Conservation (phyloP, 148 eudicot species). For the Chenopodium suecicum region DNA sequence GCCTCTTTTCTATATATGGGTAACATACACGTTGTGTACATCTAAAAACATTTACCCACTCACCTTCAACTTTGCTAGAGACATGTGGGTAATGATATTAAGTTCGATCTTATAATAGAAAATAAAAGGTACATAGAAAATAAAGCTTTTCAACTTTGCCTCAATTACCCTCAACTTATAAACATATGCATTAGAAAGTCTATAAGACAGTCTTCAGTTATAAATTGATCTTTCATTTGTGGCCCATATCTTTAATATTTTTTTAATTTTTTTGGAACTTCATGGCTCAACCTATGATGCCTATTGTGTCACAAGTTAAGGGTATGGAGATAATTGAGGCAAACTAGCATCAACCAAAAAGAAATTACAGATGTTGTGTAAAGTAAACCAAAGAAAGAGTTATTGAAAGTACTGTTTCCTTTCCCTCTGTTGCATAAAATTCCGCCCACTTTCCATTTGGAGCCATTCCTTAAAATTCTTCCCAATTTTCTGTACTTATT, state of each 20-base stretch:
- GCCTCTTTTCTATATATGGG: background rate
- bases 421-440: no score
- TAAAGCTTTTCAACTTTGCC: no score
- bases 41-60: background rate
- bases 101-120: background rate
- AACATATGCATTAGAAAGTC: background rate
- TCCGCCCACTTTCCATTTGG: no score
- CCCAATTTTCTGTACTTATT: no score
- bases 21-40: background rate
- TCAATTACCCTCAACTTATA: no score
- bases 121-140: no score
- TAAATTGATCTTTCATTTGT: no score
- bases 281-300: background rate
- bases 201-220: background rate
- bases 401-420: background rate
- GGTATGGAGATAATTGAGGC: background rate
- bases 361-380: background rate
- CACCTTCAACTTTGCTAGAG: background rate
- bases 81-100: background rate
- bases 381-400: background rate
- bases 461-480: no score
- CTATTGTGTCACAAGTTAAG: background rate
- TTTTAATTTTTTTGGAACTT: background rate
- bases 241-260: background rate
- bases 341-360: background rate